phyloP scores from a whole-genome alignment of 257 asterid species.

The Ballota nigra region DNA sequence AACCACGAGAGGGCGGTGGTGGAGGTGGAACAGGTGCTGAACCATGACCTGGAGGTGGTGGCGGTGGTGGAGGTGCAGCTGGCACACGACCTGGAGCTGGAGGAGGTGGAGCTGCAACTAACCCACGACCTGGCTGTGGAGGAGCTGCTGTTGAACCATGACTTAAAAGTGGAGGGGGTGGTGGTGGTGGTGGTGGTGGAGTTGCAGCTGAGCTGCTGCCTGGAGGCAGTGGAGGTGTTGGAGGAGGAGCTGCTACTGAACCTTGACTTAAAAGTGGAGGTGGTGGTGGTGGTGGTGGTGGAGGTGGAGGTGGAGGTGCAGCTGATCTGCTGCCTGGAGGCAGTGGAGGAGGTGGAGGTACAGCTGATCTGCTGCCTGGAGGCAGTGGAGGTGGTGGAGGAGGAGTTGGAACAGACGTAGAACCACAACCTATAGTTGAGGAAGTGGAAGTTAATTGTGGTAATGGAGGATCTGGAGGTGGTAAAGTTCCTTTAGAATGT shows the following conservation, averaged over 20 bases:
- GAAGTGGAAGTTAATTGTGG: conserved; percentile 26
- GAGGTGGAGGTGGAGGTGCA: conserved; percentile 26
- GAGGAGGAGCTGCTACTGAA: conserved; percentile 13
- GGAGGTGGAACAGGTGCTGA: conserved; percentile 39
- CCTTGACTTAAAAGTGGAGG: conserved; percentile 18
- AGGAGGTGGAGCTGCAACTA: conserved; percentile 35
- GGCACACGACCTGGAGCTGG: conserved; percentile 10
- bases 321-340: background rate
- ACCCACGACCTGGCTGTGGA: conserved; percentile 13
- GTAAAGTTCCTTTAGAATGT: conserved; percentile 28
- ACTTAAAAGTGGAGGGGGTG: conserved; percentile 21
- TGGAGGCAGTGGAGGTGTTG: conserved; percentile 18
- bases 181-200: conserved; percentile 35
- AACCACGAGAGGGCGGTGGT: conserved; percentile 1
- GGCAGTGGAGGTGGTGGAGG: conserved; percentile 20
- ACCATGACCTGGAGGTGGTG: conserved; percentile 18
- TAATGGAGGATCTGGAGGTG: conserved; percentile 33
- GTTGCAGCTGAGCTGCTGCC: conserved; percentile 11
- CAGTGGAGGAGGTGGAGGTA: conserved; percentile 32
- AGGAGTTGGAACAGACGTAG: conserved; percentile 1
- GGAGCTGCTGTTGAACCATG: background rate
- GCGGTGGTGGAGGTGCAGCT: conserved; percentile 18
- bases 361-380: conserved; percentile 25
- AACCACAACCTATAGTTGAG: conserved; percentile 21
- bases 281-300: conserved; percentile 14